Base-by-base conservation (phyloP, 2,329 filamentous ascomycete species). In the Alternaria arbusti region DNA sequence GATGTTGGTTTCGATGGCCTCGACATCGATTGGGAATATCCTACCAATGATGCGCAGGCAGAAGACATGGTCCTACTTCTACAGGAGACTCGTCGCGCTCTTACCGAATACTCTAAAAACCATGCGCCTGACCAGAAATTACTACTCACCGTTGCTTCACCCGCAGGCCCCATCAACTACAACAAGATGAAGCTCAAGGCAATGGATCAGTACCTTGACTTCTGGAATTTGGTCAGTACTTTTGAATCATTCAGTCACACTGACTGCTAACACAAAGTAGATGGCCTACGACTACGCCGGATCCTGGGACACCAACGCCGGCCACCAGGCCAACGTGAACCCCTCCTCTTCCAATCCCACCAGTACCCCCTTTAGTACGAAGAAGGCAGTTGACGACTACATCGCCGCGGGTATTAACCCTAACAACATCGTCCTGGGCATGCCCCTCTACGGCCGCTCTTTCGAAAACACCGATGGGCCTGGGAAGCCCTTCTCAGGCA, bases 281-380 rank as follows among this genome's bases (percentile, higher is more conserved):
- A 97, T 97, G 93, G 91, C 91, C 2, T 97, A 97, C 80, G 93
- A 97, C 81, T 96, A 89, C 63, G 70, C 78, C 12, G 78, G 78
- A 9, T 76, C 73, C 2, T 79, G 78, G 77, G 76, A 79, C 65
- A 51, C 68, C 5, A 66, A 68, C 25, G 67, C 78, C 4, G 78
- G 78, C 17, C 77, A 80, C 57, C 64, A 76, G 28, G 77, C 78
- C 10, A 79, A 79, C 66, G 73, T 63, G 58, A 54, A 74, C 28
- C 59, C 70, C 0, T 79, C 76, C 3, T 51, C 64, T 4, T 58
- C 17, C 44, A 76, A 77, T 61, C 72, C 76, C 1, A 45, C 40
- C 44, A 72, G 69, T 67, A 80, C 78, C 1, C 78, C 76, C 3
- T 79, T 75, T 62, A 79, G 74, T 64, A 79, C 78, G 8, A 50